Base-by-base conservation (phyloP, 2,329 filamentous ascomycete species). In the Epichloe baconii region DNA sequence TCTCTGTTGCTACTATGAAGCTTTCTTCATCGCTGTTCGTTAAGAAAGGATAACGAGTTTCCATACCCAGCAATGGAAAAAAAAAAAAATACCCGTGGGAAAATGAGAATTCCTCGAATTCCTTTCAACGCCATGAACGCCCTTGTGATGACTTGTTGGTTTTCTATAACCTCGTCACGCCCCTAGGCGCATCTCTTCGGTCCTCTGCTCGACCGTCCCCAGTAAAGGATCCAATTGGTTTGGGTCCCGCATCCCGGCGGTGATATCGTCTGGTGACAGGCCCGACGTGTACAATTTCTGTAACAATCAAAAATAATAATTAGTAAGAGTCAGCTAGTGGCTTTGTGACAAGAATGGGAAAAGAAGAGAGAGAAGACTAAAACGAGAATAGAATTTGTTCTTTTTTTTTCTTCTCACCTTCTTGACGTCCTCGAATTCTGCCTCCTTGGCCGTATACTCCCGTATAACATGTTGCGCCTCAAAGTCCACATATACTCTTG, bases 401-500 rank as follows among this genome's bases (percentile, higher is more conserved):
- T 21, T 21, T 5, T 23, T 23, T 23, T 23, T 2, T n/a, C 2
- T 23, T 23, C 78, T 63, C 66, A 86, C 85, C 72, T 76, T 74
- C 64, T 84, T 84, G 11, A 95, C 81, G 36, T 81, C 80, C 31
- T 84, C 83, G 65, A 94, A 96, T 49, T 71, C 76, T 48, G 85
- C 85, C 71, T 98, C 91, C 64, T 86, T 84, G n/a, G 85, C 83
- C 19, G 87, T 87, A 62, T 95, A 96, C 69, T 98, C 91, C 55
- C 91, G 76, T 34, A 95, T 83, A 34, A 97, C 84, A 62, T 86
- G 80, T 48, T 84, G 79, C 17, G 77, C 82, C 42, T 74, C 79
- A 65, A 97, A 95, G 64, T 98, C 93, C 51, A 96, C 80, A 66
- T 94, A 98, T 36, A 98, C 75, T 55, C 93, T 77, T 1, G 91